Evolutionary conservation across 768 basidiomycete genomes (phyloP), one percentile per base, ranked within the genome.

Genomic region (Russula sp.): DNA sequence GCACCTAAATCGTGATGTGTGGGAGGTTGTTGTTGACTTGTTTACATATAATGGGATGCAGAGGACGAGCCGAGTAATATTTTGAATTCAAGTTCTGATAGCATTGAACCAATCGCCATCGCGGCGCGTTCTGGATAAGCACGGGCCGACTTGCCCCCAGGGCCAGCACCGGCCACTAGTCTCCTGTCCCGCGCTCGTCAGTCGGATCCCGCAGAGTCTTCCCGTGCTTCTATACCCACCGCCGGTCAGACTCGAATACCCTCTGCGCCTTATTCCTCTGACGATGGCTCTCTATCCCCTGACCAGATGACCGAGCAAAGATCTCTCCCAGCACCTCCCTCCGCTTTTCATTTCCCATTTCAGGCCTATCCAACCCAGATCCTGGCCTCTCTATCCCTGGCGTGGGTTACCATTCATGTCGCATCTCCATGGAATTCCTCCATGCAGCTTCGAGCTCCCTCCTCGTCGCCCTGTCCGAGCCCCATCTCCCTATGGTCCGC

Each of bases 331-430:
- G 69, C 75, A 4, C 80, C 79, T 0, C 80, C 80, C 0, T 79
- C 78, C 0, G 68, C 79, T 1, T 81, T 75, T 63, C 39, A 67
- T 16, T 77, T 68, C 66, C 85, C n/a, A 14, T 86, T 84, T 77
- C 82, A 86, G 70, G 79, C 82, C 0, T 80, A 88, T 69, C 77
- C 82, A 0, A 86, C 71, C 83, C 86, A 9, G 87, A 87, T 69
- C 83, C 85, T 0, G 75, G 80, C 14, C 77, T 18, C n/a, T n/a
- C n/a, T n/a, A 70, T 80, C 52, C 77, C 82, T 10, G 71, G 68
- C 37, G 68, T 72, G 16, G 76, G 57, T 20, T 53, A 55, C 34
- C 57, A 40, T 52, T 66, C 77, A 14, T 75, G 80, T 7, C 76
- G 75, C 49, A 63, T 72, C 20, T 82, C 82, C 52, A 66, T 73